Percentiles rank a stretch among this genome's conserved stretches.
These are phyloP conservation scores for Phaffia australis DNA, from an alignment of 768 basidiomycete genomes.

Conservation along the genomic window DNA sequence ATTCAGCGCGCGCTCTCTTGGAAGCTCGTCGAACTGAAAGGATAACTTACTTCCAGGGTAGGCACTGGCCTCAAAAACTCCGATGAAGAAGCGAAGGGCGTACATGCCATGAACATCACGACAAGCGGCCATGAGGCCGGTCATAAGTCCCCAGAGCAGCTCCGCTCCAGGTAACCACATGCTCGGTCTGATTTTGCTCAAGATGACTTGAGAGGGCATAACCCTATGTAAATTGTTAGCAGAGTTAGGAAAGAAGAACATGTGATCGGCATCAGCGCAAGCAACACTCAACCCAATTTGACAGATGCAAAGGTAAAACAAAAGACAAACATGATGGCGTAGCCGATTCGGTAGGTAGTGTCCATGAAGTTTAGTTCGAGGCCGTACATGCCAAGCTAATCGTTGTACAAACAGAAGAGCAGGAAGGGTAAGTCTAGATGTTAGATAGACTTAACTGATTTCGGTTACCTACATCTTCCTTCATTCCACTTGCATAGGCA, in stretches of 20 bases:
- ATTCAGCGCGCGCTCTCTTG: conserved; percentile 6
- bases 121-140: conserved; percentile 23
- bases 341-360: conserved; percentile 18
- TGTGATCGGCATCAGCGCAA: too few species aligned
- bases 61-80: conserved; percentile 24
- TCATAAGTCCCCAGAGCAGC: conserved; percentile 26
- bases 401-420: too few species aligned
- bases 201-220: conserved; percentile 24
- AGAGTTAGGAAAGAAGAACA: too few species aligned
- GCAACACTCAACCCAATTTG: conserved; percentile 3
- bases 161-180: conserved; percentile 26
- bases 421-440: background rate
- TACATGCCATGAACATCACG: conserved; percentile 23
- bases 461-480: conserved; percentile 27
- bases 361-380: conserved; percentile 27
- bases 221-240: background rate
- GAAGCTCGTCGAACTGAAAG: too few species aligned
- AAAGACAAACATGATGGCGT: background rate
- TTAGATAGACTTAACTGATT: background rate
- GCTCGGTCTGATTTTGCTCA: conserved; percentile 28
- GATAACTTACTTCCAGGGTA: conserved; percentile 20
- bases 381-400: conserved; percentile 26
- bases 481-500: conserved; percentile 31
- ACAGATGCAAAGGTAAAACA: background rate
- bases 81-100: conserved; percentile 25